Conservation (phyloP, 768 basidiomycete genomes). For the Tylopilus cervinicoccineus region DNA sequence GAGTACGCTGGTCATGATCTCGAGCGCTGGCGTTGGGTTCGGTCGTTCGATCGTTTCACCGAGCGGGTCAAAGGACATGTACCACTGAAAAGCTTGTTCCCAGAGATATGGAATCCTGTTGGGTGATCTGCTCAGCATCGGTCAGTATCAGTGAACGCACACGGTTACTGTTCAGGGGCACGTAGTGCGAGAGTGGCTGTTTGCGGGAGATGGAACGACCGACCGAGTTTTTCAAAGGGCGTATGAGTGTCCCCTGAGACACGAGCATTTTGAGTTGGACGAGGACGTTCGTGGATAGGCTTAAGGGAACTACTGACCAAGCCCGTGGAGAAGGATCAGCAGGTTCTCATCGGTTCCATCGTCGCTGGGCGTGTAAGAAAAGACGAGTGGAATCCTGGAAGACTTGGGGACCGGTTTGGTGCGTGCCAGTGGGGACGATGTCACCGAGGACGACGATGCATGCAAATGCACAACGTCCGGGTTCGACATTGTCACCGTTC, state of each 20-base stretch:
- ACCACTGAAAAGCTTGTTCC: slow-evolving; percentile 85
- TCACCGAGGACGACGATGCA: slow-evolving; percentile 5
- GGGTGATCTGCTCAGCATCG: slow-evolving; percentile 8
- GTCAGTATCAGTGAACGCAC: neutral
- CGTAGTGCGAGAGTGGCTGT: slow-evolving; percentile 81
- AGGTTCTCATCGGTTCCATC: slow-evolving; percentile 88
- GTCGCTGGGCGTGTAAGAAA: slow-evolving; percentile 66
- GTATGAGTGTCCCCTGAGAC: slow-evolving; percentile 70
- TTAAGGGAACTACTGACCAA: slow-evolving; percentile 50
- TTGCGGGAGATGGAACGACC: slow-evolving; percentile 78
- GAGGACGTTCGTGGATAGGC: neutral
- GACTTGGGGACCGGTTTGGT: slow-evolving; percentile 49
- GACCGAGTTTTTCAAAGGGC: slow-evolving; percentile 74
- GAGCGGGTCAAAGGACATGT: slow-evolving; percentile 72
- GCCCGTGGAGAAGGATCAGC: slow-evolving; percentile 78
- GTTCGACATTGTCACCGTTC: slow-evolving; percentile 15
- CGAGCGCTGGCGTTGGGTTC: slow-evolving; percentile 67
- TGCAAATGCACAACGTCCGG: slow-evolving; percentile 20
- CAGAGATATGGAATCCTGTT: slow-evolving; percentile 75
- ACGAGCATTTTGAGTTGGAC: neutral
- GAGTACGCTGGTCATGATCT: slow-evolving; percentile 49
- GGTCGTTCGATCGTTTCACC: slow-evolving; percentile 70
- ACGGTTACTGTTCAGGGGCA: slow-evolving; percentile 67
- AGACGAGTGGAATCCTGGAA: slow-evolving; percentile 48
- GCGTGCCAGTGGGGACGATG: slow-evolving; percentile 24